Conservation (phyloP, 352 stramenopile genomes). For the Pythium scleroteichum region DNA sequence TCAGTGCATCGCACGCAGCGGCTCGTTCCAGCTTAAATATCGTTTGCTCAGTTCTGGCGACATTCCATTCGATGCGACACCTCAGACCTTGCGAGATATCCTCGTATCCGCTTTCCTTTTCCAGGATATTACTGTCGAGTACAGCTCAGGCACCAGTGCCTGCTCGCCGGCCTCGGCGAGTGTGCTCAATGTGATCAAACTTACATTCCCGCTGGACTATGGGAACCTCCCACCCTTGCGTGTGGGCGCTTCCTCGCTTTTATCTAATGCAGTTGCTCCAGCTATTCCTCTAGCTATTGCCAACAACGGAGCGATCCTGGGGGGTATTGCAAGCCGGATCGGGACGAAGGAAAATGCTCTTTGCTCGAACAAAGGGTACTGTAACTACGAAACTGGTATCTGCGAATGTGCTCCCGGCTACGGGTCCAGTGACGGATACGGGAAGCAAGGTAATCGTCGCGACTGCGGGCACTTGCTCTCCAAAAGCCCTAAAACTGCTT, state of each 20-base stretch:
- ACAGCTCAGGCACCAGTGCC: slow-evolving; percentile 34
- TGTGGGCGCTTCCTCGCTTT: slow-evolving; percentile 28
- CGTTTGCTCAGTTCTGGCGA: slow-evolving; percentile 42
- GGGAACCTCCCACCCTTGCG: slow-evolving; percentile 49
- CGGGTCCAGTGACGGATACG: slow-evolving; percentile 61
- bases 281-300: slow-evolving; percentile 31
- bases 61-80: slow-evolving; percentile 59
- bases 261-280: slow-evolving; percentile 22
- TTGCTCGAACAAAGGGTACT: slow-evolving; percentile 89
- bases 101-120: slow-evolving; percentile 50
- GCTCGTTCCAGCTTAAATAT: slow-evolving; percentile 67
- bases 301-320: slow-evolving; percentile 45
- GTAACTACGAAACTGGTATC: slow-evolving; percentile 57
- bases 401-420: slow-evolving; percentile 58
- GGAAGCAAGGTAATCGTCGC: slow-evolving; percentile 46
- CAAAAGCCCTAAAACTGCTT: slow-evolving; percentile 15
- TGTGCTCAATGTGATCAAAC: slow-evolving; percentile 45
- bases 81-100: slow-evolving; percentile 49
- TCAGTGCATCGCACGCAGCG: slow-evolving; percentile 55
- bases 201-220: slow-evolving; percentile 56
- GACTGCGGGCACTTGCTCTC: slow-evolving; percentile 58
- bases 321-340: slow-evolving; percentile 39
- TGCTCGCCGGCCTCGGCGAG: slow-evolving; percentile 37
- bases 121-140: slow-evolving; percentile 52
- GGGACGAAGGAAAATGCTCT: slow-evolving; percentile 89